These are phyloP conservation scores for Agastache rugosa DNA, from an alignment of 257 asterid genomes.

Conservation along the genomic window DNA sequence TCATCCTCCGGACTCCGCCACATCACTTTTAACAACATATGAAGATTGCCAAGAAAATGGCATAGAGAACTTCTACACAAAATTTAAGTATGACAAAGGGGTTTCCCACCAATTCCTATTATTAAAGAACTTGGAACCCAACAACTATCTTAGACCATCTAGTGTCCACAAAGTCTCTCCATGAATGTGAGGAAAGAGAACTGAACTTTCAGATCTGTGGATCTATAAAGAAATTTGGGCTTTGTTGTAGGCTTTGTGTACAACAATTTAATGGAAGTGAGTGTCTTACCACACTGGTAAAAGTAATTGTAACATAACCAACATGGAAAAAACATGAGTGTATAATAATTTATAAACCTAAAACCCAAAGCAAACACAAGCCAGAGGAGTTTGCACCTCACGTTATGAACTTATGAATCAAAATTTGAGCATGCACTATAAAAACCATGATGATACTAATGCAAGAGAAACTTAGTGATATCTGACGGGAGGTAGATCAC, in stretches of 20 bases:
- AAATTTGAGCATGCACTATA: not conserved
- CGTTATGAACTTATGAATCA: not conserved
- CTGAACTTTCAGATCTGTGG: too few relatives aligned
- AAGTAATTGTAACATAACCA: not conserved
- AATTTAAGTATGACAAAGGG: too few relatives aligned
- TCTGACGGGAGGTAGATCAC: conserved; percentile 2
- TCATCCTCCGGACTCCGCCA: too few relatives aligned
- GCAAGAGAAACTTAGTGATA: conserved; percentile 9
- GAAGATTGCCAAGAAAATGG: too few relatives aligned
- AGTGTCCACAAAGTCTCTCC: too few relatives aligned
- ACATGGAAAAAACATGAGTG: not conserved
- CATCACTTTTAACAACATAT: too few relatives aligned
- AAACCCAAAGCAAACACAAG: conserved; percentile 8
- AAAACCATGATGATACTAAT: not conserved
- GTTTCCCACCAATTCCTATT: too few relatives aligned
- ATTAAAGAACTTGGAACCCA: too few relatives aligned
- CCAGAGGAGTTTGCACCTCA: not conserved
- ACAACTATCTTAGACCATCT: too few relatives aligned
- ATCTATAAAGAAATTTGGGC: not conserved
- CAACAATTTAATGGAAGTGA: conserved; percentile 9
- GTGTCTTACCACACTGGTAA: not conserved
- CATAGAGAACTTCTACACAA: too few relatives aligned
- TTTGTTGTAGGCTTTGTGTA: not conserved
- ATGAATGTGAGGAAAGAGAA: too few relatives aligned
- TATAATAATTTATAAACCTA: not conserved